Evolutionary conservation across 306 rosid species (phyloP).

Genomic region (Lathyrus sativus): DNA sequence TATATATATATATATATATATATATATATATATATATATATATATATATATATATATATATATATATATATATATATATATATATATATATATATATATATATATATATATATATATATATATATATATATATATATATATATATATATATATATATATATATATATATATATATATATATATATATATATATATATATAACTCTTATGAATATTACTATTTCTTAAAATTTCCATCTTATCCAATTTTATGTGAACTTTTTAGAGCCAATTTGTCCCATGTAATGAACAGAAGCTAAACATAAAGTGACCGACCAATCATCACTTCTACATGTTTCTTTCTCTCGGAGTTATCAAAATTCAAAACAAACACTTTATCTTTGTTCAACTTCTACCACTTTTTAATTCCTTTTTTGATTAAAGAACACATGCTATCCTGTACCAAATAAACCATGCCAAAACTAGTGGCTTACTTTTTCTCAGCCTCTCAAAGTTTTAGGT

Average conservation of each 20-base stretch:
- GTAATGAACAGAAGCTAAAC: background rate
- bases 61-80: no score
- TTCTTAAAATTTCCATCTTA: no score
- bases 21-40: no score
- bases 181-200: no score
- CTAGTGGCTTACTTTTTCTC: background rate
- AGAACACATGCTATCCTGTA: background rate
- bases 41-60: no score
- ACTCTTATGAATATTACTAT: no score
- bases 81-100: no score
- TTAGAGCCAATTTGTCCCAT: background rate
- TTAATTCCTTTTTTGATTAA: background rate
- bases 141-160: no score
- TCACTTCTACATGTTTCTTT: background rate
- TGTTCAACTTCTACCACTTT: background rate
- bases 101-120: no score
- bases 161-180: no score
- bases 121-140: no score
- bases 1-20: no score
- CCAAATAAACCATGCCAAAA: conserved; percentile 12
- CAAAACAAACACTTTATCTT: background rate
- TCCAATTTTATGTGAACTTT: background rate
- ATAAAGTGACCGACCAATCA: conserved; percentile 29
- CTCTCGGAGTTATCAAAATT: background rate
- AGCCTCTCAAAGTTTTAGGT: background rate